Evolutionary conservation across 2,329 filamentous ascomycete genomes (phyloP).

Genomic region (Colletotrichum sp.): DNA sequence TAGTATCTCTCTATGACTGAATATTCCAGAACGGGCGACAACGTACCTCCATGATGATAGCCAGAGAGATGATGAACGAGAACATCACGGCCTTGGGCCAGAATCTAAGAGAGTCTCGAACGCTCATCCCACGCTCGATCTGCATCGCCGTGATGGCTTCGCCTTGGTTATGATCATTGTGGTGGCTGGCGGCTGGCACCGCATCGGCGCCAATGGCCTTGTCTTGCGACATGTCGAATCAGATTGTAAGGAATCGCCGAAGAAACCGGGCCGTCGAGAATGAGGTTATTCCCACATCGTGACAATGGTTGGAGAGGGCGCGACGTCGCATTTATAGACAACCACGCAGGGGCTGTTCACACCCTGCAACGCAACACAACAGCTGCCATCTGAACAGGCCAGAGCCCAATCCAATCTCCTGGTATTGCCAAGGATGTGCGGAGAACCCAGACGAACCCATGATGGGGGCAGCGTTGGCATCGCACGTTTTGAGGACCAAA

Average conservation of each 20-base stretch:
- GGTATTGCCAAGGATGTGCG: constrained; percentile 14
- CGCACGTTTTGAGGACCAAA: constrained; percentile 4
- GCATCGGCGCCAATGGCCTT: constrained; percentile 9
- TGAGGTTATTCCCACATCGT: constrained; percentile 12
- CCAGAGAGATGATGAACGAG: constrained; percentile 26
- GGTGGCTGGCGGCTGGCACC: constrained; percentile 12
- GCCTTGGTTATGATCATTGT: neutral
- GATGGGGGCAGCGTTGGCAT: neutral
- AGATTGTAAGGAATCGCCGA: neutral
- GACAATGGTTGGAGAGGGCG: neutral
- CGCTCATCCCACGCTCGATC: constrained; percentile 25
- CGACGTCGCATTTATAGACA: constrained; percentile 10
- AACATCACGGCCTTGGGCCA: constrained; percentile 24
- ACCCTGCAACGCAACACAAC: neutral
- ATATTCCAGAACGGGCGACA: neutral
- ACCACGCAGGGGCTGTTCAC: neutral
- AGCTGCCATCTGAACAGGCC: neutral
- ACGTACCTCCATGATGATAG: constrained; percentile 30
- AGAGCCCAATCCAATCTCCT: neutral
- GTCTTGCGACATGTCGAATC: constrained; percentile 8
- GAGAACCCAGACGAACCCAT: neutral
- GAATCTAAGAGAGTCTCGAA: constrained; percentile 24
- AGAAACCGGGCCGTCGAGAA: neutral
- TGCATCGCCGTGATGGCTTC: constrained; percentile 19
- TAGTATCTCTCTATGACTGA: neutral